Base-by-base conservation (phyloP, 345 rosid genomes). In the Salix exigua region DNA sequence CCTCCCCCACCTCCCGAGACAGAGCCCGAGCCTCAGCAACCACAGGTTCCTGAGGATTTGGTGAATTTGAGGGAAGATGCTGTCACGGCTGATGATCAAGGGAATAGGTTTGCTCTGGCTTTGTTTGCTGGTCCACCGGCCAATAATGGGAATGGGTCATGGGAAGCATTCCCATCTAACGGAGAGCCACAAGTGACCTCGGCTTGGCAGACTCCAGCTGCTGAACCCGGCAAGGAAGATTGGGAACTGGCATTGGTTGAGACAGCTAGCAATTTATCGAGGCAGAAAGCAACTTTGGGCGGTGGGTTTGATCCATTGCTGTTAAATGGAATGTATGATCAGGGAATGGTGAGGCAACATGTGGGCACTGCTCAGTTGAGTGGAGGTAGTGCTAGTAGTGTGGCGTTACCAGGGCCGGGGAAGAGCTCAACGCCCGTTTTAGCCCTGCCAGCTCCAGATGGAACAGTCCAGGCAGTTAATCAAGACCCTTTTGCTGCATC, bases 161-260 rank as follows among this genome's bases (percentile, higher is more conserved):
- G 97, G 96, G 93, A 93, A 82, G 94, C 97, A 33, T 93, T 95
- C 87, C 82, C 92, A 1, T 86, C 95, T 1, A 70, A 92, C 53
- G 90, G 89, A 23, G 83, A 83, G 66, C 88, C 83, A n/a, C 82
- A 84, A 37, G 88, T 91, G 66, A 91, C 94, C 37, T 91, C 97
- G 1, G 94, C 92, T 48, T 91, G 97, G 97, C 97, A 91, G 85
- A 91, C 80, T 71, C 91, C 97, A 5, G 97, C 97, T 35, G 97
- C 97, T 11, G 97, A 96, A 76, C 75, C 73, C 0, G 98, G 91
- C 70, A 88, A 91, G 73, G 90, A 88, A 0, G 98, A 93, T 86
- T 96, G 99, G 99, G 99, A 93, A 73, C 70, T 89, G 65, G 98
- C 98, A 1, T 84, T 96, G 85, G 98, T 96, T 16, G 94, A 93